A percentile compares a stretch with the other conserved stretches of the same genome.
Conservation (phyloP, 768 basidiomycete genomes). For the Pleurotus sapidus region DNA sequence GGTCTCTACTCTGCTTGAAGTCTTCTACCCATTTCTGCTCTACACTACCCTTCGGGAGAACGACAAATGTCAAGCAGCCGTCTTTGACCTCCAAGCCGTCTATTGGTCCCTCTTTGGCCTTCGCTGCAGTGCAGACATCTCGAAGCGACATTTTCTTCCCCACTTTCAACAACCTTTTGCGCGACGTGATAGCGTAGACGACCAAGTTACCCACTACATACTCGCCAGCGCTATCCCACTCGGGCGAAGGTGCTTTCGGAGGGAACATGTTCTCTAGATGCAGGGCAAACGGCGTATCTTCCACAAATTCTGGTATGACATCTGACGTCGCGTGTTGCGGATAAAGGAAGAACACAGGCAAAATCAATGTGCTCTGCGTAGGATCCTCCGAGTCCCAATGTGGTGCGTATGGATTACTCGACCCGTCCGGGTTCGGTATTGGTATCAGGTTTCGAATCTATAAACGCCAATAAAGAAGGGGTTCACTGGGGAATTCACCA, state of each 20-base stretch:
- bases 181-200: slow-evolving; percentile 80
- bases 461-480: slow-evolving; percentile 7
- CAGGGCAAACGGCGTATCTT: slow-evolving; percentile 77
- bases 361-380: slow-evolving; percentile 55
- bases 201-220: slow-evolving; percentile 65
- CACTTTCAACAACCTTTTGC: slow-evolving; percentile 80
- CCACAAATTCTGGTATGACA: slow-evolving; percentile 81
- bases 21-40: slow-evolving; percentile 88
- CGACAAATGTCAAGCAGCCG: slow-evolving; percentile 76
- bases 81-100: slow-evolving; percentile 88
- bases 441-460: slow-evolving; percentile 75
- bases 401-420: slow-evolving; percentile 57
- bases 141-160: slow-evolving; percentile 86
- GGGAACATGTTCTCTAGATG: slow-evolving; percentile 86
- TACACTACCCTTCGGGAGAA: slow-evolving; percentile 70
- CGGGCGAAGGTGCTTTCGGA: slow-evolving; percentile 55
- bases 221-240: slow-evolving; percentile 74
- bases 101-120: slow-evolving; percentile 49
- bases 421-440: slow-evolving; percentile 48
- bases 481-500: slow-evolving; percentile 2
- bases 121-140: slow-evolving; percentile 68
- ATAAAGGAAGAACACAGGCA: slow-evolving; percentile 93
- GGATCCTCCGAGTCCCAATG: slow-evolving; percentile 68
- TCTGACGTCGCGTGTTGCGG: slow-evolving; percentile 90
- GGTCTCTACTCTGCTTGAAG: slow-evolving; percentile 61